Conservation (phyloP, 345 rosid genomes). For the Citrus cavaleriei region DNA sequence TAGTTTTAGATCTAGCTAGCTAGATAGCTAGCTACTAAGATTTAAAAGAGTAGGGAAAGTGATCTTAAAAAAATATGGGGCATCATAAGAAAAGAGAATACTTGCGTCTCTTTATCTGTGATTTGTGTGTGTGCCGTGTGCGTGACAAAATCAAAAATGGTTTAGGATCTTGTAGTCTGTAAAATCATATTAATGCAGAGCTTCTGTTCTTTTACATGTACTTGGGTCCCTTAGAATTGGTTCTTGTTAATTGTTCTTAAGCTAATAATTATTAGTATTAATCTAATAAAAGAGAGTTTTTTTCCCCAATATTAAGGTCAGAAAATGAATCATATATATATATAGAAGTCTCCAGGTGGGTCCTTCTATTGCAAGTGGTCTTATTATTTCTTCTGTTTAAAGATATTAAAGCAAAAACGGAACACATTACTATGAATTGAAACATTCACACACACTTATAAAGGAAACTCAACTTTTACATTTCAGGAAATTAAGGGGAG, state of each 20-base stretch:
- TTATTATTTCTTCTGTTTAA: neutral
- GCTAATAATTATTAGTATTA: neutral
- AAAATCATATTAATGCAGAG: neutral
- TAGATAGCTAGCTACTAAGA: neutral
- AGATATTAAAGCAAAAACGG: neutral
- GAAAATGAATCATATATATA: neutral
- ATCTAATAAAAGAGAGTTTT: neutral
- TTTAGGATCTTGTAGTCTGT: neutral
- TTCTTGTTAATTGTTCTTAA: constrained; percentile 19
- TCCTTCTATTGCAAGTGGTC: neutral
- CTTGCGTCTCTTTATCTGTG: neutral
- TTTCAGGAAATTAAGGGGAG: constrained; percentile 6
- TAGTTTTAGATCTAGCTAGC: constrained; percentile 1
- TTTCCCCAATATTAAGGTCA: neutral
- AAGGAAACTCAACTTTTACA: constrained; percentile 22
- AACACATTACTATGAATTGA: neutral
- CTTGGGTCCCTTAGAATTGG: constrained; percentile 31
- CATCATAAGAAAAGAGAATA: neutral
- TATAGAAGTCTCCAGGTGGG: neutral
- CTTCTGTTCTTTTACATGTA: neutral
- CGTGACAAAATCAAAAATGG: neutral
- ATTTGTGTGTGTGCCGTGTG: neutral
- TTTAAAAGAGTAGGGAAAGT: neutral
- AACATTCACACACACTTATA: neutral
- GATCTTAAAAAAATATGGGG: neutral